Percentiles rank a stretch among this genome's conserved stretches.
Evolutionary conservation across 2,329 filamentous ascomycete species (phyloP).

Genomic region (Tolypocladium endophyticum): DNA sequence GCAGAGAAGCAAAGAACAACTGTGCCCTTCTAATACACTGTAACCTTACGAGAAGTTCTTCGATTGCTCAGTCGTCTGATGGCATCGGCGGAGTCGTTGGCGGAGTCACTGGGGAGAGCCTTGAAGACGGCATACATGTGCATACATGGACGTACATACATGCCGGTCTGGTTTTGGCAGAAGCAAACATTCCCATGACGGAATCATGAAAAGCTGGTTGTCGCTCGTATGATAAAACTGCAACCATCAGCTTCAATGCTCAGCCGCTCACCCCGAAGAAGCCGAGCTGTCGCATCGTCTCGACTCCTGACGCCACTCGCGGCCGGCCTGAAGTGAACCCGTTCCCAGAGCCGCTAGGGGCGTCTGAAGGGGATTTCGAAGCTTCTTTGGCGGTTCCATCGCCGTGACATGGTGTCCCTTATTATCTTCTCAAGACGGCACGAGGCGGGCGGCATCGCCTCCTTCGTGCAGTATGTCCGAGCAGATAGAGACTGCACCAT

Average conservation of each 20-base stretch:
- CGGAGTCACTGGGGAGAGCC: too few relatives aligned
- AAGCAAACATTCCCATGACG: neutral
- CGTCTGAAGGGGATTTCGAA: neutral
- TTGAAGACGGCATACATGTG: neutral
- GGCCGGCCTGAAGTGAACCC: neutral
- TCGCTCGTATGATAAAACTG: neutral
- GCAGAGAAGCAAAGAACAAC: neutral
- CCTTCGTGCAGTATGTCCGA: neutral
- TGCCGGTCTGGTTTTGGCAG: neutral
- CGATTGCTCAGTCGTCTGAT: neutral
- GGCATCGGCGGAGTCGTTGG: neutral
- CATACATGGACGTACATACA: too few relatives aligned
- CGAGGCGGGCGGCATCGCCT: neutral
- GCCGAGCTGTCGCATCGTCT: neutral
- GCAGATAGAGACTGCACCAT: neutral
- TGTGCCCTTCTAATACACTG: neutral
- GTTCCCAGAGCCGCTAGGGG: neutral
- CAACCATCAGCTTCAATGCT: neutral
- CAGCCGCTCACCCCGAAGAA: neutral
- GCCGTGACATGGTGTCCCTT: neutral
- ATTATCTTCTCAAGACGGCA: neutral
- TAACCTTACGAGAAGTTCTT: neutral
- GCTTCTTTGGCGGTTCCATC: neutral
- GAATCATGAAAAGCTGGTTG: neutral
- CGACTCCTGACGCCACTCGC: neutral